Percentiles rank a stretch among this genome's conserved stretches.
These are phyloP conservation scores for Cyclotella sp. DNA, from an alignment of 108 stramenopile genomes.

Conservation along the genomic window DNA sequence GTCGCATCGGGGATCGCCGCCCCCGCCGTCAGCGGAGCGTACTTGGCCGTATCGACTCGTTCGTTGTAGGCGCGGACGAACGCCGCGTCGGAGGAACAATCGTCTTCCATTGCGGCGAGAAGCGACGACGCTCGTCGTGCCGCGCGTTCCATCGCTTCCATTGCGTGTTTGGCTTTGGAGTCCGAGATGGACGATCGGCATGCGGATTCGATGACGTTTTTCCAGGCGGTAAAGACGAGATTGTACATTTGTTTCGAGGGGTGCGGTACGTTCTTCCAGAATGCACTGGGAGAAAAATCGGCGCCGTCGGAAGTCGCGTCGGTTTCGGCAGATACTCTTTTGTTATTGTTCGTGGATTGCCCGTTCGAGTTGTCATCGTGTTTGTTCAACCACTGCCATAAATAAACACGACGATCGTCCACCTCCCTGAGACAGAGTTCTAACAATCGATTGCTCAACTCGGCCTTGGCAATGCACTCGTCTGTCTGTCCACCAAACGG, in stretches of 20 bases:
- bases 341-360: background rate
- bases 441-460: constrained; percentile 28
- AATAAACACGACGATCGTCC: constrained; percentile 24
- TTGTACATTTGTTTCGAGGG: constrained; percentile 48
- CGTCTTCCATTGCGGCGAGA: constrained; percentile 31
- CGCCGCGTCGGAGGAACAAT: constrained; percentile 21
- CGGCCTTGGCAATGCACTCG: constrained; percentile 10
- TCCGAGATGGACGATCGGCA: constrained; percentile 19
- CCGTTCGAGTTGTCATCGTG: background rate
- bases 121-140: constrained; percentile 30
- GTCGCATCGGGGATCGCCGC: constrained; percentile 37
- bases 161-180: constrained; percentile 16
- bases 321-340: background rate
- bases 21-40: constrained; percentile 13
- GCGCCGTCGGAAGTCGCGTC: background rate
- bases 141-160: constrained; percentile 27
- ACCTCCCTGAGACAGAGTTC: constrained; percentile 42
- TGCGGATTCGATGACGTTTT: constrained; percentile 34
- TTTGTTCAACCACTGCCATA: background rate
- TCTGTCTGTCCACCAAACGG: background rate
- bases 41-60: constrained; percentile 21
- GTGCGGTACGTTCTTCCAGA: constrained; percentile 44
- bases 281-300: constrained; percentile 39
- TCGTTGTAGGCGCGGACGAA: constrained; percentile 37
- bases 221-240: constrained; percentile 37